phyloP scores from a whole-genome alignment of 129 eudicot genomes.

The Flaveria ramosissima region DNA sequence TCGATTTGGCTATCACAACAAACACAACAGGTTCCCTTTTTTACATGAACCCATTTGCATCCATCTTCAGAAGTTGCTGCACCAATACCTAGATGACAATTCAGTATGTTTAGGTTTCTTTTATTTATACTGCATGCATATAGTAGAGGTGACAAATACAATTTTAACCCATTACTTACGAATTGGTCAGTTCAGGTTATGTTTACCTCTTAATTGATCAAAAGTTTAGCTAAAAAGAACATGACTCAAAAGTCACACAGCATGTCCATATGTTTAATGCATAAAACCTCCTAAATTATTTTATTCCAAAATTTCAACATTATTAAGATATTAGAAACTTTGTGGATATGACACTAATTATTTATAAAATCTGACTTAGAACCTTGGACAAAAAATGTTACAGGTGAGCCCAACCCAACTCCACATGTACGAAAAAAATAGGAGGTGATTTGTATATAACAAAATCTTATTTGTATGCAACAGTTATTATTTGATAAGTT shows the following conservation, averaged over 20 bases:
- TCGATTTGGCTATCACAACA: conserved; percentile 96
- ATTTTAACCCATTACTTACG: no score
- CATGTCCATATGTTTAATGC: not conserved
- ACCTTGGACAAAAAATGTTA: not conserved
- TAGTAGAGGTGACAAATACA: conserved; percentile 3
- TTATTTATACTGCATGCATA: not conserved
- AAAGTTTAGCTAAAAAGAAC: not conserved
- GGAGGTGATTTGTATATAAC: not conserved
- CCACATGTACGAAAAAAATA: not conserved
- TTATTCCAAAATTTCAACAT: not conserved
- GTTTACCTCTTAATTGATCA: not conserved
- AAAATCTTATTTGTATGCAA: no score
- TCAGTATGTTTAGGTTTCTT: not conserved
- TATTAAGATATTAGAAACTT: not conserved
- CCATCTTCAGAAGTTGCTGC: conserved; percentile 90
- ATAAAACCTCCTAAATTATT: not conserved
- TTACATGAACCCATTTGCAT: conserved; percentile 82
- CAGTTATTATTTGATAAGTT: not conserved
- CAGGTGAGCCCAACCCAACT: not conserved
- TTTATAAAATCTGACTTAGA: no score
- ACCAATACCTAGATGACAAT: conserved; percentile 43
- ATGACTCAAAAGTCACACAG: not conserved
- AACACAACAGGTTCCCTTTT: conserved; percentile 90
- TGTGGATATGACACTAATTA: not conserved
- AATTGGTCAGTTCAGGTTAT: not conserved